Evolutionary conservation across 1,284 basidiomycete species (phyloP).

Genomic region (Puccinia coronata): DNA sequence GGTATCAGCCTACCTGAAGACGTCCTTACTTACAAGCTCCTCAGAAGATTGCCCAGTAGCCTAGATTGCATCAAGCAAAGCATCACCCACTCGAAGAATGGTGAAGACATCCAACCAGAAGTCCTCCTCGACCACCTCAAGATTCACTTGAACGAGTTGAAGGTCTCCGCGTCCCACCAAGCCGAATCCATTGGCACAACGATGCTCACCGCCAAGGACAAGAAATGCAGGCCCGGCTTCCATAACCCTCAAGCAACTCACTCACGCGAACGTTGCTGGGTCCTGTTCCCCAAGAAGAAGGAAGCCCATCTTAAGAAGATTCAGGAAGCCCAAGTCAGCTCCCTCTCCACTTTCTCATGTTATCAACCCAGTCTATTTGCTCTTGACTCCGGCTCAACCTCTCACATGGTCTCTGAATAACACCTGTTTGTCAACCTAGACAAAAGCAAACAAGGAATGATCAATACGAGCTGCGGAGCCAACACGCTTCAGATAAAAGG

Average conservation of each 20-base stretch:
- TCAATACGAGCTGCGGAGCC: slow-evolving; percentile 8
- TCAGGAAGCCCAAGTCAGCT: slow-evolving; percentile 1
- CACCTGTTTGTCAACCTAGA: not conserved
- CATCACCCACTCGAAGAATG: slow-evolving; percentile 3
- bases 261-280: not conserved
- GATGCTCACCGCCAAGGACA: not conserved
- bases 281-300: not conserved
- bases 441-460: not conserved
- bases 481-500: not conserved
- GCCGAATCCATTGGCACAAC: not conserved
- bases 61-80: not conserved
- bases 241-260: not conserved
- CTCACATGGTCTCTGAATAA: slow-evolving; percentile 8
- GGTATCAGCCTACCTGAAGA: not conserved
- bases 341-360: not conserved
- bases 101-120: not conserved
- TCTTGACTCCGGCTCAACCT: not conserved
- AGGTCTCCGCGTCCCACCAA: not conserved
- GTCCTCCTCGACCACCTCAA: not conserved
- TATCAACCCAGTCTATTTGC: not conserved
- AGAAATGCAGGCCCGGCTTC: not conserved
- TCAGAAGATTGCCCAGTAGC: not conserved
- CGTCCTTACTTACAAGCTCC: not conserved
- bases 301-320: not conserved
- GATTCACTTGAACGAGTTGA: not conserved